Conservation (phyloP, 192 early-diverging fungal genomes). For the Coemansia sp. region DNA sequence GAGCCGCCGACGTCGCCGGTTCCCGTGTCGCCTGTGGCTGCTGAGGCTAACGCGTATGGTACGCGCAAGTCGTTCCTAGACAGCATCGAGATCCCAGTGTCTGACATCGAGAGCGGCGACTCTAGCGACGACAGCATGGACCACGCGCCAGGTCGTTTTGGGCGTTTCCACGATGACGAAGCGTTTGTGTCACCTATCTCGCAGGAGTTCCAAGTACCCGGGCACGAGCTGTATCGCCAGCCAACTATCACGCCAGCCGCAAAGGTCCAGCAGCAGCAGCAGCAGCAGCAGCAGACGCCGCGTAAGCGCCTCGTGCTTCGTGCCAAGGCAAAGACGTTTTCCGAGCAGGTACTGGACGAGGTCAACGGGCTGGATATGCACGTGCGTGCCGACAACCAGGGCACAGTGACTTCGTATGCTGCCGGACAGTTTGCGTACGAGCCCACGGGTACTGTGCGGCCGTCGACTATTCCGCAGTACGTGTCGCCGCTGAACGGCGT, state of each 20-base stretch:
- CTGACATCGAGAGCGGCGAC: conserved; percentile 15
- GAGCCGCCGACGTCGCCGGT: not conserved
- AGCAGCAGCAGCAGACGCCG: conserved; percentile 14
- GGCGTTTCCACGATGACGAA: conserved; percentile 19
- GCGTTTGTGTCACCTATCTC: conserved; percentile 39
- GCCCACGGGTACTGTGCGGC: conserved; percentile 36
- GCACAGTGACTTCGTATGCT: conserved; percentile 18
- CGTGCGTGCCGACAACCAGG: conserved; percentile 29
- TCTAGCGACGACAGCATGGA: conserved; percentile 15
- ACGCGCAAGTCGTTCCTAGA: conserved; percentile 40
- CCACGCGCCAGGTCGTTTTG: not conserved
- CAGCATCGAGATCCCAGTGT: conserved; percentile 36
- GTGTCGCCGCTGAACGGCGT: conserved; percentile 50
- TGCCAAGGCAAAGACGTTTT: conserved; percentile 23
- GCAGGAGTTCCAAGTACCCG: conserved; percentile 36
- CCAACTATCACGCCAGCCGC: not conserved
- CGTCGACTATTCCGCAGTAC: conserved; percentile 42
- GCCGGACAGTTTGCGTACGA: conserved; percentile 37
- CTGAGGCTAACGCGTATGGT: conserved; percentile 5
- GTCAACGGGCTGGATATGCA: conserved; percentile 31
- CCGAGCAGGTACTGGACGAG: conserved; percentile 41
- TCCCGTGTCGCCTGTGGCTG: conserved; percentile 6
- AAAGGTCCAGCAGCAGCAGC: conserved; percentile 7
- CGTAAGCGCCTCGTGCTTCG: conserved; percentile 48
- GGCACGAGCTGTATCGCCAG: conserved; percentile 5